phyloP scores from a whole-genome alignment of 306 rosid species.

The Cucumis hystrix region DNA sequence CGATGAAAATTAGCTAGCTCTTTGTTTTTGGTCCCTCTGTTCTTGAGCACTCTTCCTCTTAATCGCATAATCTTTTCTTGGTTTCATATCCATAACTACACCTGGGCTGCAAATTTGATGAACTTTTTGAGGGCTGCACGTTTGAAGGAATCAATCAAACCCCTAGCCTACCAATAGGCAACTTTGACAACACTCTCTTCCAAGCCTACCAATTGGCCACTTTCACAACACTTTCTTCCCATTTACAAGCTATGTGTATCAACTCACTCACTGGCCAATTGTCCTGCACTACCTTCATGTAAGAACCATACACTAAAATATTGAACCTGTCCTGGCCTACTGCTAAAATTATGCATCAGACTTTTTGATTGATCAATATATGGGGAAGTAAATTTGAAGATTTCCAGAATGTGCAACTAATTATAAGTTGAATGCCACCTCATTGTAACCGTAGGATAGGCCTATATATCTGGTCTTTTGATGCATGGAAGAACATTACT shows the following conservation, averaged over 20 bases:
- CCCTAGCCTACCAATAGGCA: too few relatives aligned
- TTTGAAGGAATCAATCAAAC: too few relatives aligned
- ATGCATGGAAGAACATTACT: neutral
- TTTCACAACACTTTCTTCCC: neutral
- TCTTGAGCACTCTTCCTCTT: neutral
- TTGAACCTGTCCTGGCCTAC: neutral
- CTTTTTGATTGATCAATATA: neutral
- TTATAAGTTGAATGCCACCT: neutral
- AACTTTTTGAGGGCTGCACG: too few relatives aligned
- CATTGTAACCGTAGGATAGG: neutral
- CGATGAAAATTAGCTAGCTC: slow-evolving; percentile 94
- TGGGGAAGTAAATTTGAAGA: neutral
- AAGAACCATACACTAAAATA: neutral
- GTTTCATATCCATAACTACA: too few relatives aligned
- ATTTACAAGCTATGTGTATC: neutral
- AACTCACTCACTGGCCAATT: neutral
- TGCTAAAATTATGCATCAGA: neutral
- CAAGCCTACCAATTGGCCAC: neutral
- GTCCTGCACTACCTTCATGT: neutral
- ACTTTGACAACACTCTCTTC: neutral
- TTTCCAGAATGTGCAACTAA: neutral
- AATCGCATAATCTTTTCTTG: neutral
- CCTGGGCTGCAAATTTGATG: too few relatives aligned
- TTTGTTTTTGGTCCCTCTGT: slow-evolving; percentile 17
- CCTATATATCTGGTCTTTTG: neutral